Percentiles rank a stretch among this genome's conserved stretches.
These are phyloP conservation scores for Colletotrichum theobromicola DNA, from an alignment of 2,329 filamentous ascomycete species.

Conservation along the genomic window DNA sequence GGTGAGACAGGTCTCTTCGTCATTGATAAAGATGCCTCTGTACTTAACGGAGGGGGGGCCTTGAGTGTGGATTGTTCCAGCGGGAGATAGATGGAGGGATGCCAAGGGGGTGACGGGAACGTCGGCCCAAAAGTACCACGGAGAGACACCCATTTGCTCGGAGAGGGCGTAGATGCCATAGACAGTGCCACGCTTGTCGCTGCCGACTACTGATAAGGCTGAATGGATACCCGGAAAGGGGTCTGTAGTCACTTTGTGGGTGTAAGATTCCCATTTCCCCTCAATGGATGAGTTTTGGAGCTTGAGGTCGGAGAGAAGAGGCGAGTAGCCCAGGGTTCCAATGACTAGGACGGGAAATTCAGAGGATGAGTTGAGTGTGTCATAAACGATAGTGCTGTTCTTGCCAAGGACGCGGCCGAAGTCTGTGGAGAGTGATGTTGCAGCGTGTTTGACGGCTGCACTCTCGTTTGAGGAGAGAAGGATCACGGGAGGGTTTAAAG, in stretches of 20 bases:
- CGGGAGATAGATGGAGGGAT: constrained; percentile 49
- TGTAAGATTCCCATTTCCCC: constrained; percentile 61
- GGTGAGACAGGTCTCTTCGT: constrained; percentile 61
- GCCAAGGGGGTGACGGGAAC: constrained; percentile 48
- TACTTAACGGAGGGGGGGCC: constrained; percentile 61
- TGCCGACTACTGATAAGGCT: constrained; percentile 54
- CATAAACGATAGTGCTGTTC: background rate
- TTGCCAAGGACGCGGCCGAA: constrained; percentile 54
- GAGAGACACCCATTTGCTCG: constrained; percentile 65
- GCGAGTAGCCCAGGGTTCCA: constrained; percentile 32
- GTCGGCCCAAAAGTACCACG: constrained; percentile 65
- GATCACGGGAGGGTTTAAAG: background rate
- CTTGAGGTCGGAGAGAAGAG: constrained; percentile 46
- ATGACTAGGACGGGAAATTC: background rate
- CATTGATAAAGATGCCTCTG: constrained; percentile 65
- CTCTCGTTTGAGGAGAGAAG: background rate
- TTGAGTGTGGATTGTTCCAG: constrained; percentile 39
- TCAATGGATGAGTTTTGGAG: constrained; percentile 51
- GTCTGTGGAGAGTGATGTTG: constrained; percentile 52
- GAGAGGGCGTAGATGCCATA: constrained; percentile 64
- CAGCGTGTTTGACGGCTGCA: constrained; percentile 49
- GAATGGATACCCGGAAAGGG: constrained; percentile 38
- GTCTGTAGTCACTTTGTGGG: constrained; percentile 49
- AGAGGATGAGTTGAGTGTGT: background rate
- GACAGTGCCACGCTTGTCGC: constrained; percentile 60